Evolutionary conservation across 495 filamentous ascomycete genomes (phyloP), one percentile per base, ranked within the genome.

Genomic region (Lasiosphaeris hirsuta): DNA sequence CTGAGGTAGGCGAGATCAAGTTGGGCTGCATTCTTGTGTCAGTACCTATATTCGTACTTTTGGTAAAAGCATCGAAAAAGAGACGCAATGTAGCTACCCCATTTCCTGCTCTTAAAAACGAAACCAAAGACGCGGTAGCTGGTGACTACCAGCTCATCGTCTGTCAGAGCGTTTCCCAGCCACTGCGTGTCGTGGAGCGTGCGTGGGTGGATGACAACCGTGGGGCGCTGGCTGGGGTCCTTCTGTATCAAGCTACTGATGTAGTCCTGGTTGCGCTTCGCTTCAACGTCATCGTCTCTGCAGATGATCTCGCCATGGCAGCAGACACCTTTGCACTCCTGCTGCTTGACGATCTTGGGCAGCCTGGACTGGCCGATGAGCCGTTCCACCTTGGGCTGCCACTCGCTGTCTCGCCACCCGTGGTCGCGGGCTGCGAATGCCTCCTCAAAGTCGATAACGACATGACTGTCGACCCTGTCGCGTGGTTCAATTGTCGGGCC

Each of bases 401-500:
- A 63, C 3, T 48, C 15, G 10, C 11, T 9, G 23, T n/a, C 34
- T 48, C n/a, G 18, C 63, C 38, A 10, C 53, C 35, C 19, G 63
- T 38, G 23, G 53, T n/a, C n/a, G n/a, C n/a, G n/a, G n/a, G n/a
- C 39, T 13, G 56, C 23, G 39, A 70, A 71, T 9, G 73, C 74
- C 18, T 63, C 59, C 14, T 66, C 59, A 59, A 77, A 74, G 53
- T 80, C 77, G 15, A 78, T 60, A 4, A 80, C 68, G 7, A 77
- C 73, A 44, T 77, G 67, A 43, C 77, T 73, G 9, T 80, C 73
- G 10, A 75, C 65, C 50, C 78, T 63, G n/a, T 75, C 74, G 36
- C 58, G 35, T 5, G 51, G 58, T 1, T 60, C 57, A n/a, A 72
- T n/a, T 7, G 68, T 72, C 0, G 62, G 40, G 8, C 75, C 75